Conservation (phyloP, 192 early-diverging fungal genomes). For the Coemansia sp. region DNA sequence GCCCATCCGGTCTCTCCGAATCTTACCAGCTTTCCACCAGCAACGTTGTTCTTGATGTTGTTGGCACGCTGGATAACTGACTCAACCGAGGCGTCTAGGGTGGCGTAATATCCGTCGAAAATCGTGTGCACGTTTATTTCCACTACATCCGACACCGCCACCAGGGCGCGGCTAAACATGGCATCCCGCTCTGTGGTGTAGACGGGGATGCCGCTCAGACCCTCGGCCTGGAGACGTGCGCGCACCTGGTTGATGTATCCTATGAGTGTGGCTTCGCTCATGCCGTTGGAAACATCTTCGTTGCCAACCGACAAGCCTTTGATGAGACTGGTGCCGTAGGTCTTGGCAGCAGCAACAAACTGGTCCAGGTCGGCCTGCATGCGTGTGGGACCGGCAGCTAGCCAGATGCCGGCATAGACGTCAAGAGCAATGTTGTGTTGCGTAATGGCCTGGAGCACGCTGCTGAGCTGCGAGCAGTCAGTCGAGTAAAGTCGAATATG, state of each 20-base stretch:
- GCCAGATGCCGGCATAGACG: conserved; percentile 50
- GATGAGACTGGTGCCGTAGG: conserved; percentile 26
- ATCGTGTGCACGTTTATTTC: conserved; percentile 48
- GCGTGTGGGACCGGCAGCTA: conserved; percentile 26
- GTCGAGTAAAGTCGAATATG: conserved; percentile 53
- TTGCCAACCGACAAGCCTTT: conserved; percentile 52
- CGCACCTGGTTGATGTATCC: conserved; percentile 48
- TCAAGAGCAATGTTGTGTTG: conserved; percentile 22
- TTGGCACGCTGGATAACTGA: conserved; percentile 43
- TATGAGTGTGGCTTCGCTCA: conserved; percentile 39
- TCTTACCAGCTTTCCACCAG: conserved; percentile 33
- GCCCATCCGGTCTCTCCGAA: conserved; percentile 46
- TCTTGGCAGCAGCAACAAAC: conserved; percentile 41
- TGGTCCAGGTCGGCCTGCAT: conserved; percentile 38
- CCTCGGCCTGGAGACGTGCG: conserved; percentile 34
- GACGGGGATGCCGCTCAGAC: conserved; percentile 41
- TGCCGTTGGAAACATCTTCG: conserved; percentile 44
- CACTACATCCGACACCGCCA: conserved; percentile 29
- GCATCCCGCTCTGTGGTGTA: conserved; percentile 49
- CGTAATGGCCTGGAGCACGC: conserved; percentile 33
- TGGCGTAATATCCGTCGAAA: conserved; percentile 34
- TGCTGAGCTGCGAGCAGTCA: conserved; percentile 50
- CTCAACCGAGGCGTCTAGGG: conserved; percentile 31
- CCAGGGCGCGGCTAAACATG: conserved; percentile 25
- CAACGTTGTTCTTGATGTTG: conserved; percentile 20